Base-by-base conservation (phyloP, 129 eudicot genomes). In the Centrapalus pauciflorus region DNA sequence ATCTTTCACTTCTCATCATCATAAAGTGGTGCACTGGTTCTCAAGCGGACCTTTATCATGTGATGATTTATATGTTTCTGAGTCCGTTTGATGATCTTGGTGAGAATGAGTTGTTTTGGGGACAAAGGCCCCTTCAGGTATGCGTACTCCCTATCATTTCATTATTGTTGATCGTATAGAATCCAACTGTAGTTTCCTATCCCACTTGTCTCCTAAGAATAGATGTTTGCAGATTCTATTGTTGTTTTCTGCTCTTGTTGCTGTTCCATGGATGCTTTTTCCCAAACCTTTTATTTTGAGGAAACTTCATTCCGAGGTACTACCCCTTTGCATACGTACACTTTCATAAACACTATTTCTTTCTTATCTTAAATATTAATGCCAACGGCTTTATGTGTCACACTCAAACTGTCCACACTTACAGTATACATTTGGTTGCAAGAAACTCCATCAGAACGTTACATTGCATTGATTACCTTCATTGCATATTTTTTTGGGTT, bases 241-340 rank as follows among this genome's bases (percentile, higher is more conserved):
- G 85, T 79, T 94, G 85, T 70, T 94, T 56, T 59, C 81, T 48
- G 99, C 97, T 67, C 69, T 94, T 77, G 77, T 94, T 80, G 99
- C 99, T 60, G 99, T 94, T 76, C 99, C 99, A 29, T 94, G 99
- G 99, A 94, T 94, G 99, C 99, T 94, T 63, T 89, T 94, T 61
- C 99, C 99, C 48, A 94, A 94, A 83, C 99, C 99, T 68, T 89
- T 94, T 50, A 89, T 94, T 80, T 66, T 94, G 78, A 89, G 77
- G 74, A 94, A 74, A 75, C 93, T 78, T 64, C 90, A 94, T 61
- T 61, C 88, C 13, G 97, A 89, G 99, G 99, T 94, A 82, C 48
- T 37, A 48, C 19, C 19, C 23, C 1, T 74, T 41, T 43, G 4
- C 24, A 55, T 17, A 26, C 64, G 13, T 40, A 49, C 14, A 1